These are phyloP conservation scores for Colletotrichum musicola DNA, from an alignment of 2,329 filamentous ascomycete genomes.

Conservation along the genomic window DNA sequence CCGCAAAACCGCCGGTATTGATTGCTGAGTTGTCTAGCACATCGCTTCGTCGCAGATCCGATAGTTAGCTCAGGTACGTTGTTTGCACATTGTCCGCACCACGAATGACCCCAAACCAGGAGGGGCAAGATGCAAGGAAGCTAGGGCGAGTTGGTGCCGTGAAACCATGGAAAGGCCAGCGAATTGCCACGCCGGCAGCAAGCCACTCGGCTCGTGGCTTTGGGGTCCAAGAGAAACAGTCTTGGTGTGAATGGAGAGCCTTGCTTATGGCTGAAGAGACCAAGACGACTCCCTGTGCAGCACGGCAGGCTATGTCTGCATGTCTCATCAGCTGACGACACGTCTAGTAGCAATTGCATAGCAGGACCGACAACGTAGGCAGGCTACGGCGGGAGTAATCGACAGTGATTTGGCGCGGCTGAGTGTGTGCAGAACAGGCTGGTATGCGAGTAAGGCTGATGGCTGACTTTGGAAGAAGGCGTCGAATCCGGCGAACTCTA, in stretches of 20 bases:
- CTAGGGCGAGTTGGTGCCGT: slow-evolving; percentile 2
- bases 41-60: slow-evolving; percentile 1
- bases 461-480: not conserved
- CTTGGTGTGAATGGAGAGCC: not conserved
- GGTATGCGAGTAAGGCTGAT: slow-evolving; percentile 24
- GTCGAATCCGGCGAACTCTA: slow-evolving; percentile 14
- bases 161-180: not conserved
- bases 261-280: not conserved
- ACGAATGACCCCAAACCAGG: slow-evolving; percentile 3
- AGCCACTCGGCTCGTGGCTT: not conserved
- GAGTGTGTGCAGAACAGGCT: not conserved
- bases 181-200: not conserved
- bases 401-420: not conserved
- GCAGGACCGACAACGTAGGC: not conserved
- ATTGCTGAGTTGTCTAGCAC: not conserved
- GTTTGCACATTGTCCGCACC: not conserved
- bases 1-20: slow-evolving; percentile 1
- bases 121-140: slow-evolving; percentile 1
- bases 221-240: slow-evolving; percentile 4
- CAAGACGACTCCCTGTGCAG: not conserved
- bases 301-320: not conserved
- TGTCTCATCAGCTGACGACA: not conserved
- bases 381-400: not conserved
- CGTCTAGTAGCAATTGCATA: no score
- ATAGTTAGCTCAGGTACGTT: slow-evolving; percentile 4